Evolutionary conservation across 164 flowering plant species (phyloP), one percentile per base, ranked within the genome.

Genomic region (Santalum album): DNA sequence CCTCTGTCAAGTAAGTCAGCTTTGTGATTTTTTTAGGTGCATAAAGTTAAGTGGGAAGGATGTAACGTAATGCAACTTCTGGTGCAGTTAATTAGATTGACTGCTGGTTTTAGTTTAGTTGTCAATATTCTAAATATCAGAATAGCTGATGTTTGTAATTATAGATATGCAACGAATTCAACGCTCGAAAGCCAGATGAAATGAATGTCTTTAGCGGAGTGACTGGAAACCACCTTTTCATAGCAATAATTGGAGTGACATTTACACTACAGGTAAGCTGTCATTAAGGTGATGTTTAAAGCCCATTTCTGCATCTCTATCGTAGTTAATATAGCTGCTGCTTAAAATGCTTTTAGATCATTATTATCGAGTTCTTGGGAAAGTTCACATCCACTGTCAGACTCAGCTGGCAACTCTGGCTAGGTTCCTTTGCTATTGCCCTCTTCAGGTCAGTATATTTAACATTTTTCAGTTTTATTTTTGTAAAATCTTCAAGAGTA

Each of bases 351-450:
- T 32, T 10, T 36, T 17, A 83, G 90, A 67, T 83, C 25, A 29
- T 81, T 29, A 81, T 83, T 63, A 58, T 83, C n/a, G 71, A 72
- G 61, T 83, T 83, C 64, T 72, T 72, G 9, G 86, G 90, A 22
- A 77, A 71, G 57, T 83, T 83, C 54, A 64, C 79, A 29, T 22
- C 65, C 21, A 78, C 84, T 0, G 84, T 81, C 25, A 66, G 35
- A 49, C 76, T 83, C 3, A 51, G 53, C 10, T 63, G 75, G 78
- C 27, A 57, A n/a, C 66, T 59, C 2, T 83, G 90, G 90, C 61
- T 83, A 12, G 61, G 63, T 26, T 76, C 70, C 16, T 22, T 70
- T 26, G 77, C 9, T 17, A 76, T 83, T 27, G 84, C 72, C 21
- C 1, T 83, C 39, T n/a, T 83, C 76, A 78, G 84, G 89, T 82